Base-by-base conservation (phyloP, 2,329 filamentous ascomycete genomes). In the Arachnomyces sp. region DNA sequence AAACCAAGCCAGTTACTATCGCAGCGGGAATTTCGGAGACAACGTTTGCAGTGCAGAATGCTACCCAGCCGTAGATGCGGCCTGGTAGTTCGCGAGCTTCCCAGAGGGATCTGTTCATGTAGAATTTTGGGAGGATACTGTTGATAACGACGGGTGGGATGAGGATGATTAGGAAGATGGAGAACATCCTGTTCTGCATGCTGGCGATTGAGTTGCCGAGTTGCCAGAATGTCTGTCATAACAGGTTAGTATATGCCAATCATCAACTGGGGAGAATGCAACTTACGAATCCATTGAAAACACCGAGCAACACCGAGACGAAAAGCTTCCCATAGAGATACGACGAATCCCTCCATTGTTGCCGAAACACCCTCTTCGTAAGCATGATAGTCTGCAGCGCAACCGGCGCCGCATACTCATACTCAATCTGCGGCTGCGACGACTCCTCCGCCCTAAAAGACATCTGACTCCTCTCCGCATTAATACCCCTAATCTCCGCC, bases 321-420 rank as follows among this genome's bases (percentile, higher is more conserved):
- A 87, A 88, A 17, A 90, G 65, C 56, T 86, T 87, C 43, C 81
- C 79, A 59, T 87, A 88, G 40, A 86, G 67, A 58, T 89, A 90
- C 1, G 77, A 79, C 0, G 83, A 80, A 46, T 85, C 79, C 11
- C 84, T 74, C 82, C 82, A 88, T 64, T 87, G 81, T 49, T 85
- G 77, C 3, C 67, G 66, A 60, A 87, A 87, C 36, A 82, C 73
- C 15, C 84, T 74, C 57, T 79, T 79, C 3, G 80, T 84, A 14
- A 89, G 70, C 54, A 79, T 72, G 3, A 66, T 66, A 5, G 73
- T 83, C 61, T 89, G 84, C 1, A 73, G 58, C 54, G 62, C 67
- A 0, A 77, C 67, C 0, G 82, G 70, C 0, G 82, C 81, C 0
- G 83, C 83, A 49, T 82, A 89, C 49, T 82, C 79, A 31, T 67